Conservation (phyloP, 768 basidiomycete genomes). For the Pholiota molesta region DNA sequence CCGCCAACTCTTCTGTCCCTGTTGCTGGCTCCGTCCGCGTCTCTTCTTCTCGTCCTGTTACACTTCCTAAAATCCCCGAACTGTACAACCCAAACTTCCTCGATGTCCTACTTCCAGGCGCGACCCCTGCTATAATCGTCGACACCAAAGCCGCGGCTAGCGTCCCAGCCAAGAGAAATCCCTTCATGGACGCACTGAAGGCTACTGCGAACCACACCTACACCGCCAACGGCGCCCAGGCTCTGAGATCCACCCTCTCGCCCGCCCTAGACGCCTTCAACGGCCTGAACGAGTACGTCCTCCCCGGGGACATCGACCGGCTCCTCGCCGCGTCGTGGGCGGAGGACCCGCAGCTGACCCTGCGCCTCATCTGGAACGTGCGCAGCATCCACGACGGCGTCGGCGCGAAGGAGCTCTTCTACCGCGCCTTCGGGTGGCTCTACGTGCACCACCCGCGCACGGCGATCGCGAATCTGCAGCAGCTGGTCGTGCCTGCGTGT, state of each 20-base stretch:
- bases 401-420: conserved; percentile 61
- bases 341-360: conserved; percentile 58
- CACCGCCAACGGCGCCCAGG: conserved; percentile 54
- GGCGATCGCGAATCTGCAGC: conserved; percentile 60
- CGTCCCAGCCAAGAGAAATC: conserved; percentile 32
- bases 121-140: conserved; percentile 8
- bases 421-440: conserved; percentile 69
- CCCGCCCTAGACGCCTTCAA: conserved; percentile 62
- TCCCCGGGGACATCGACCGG: conserved; percentile 26
- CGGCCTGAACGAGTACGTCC: conserved; percentile 32
- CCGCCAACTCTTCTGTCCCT: background rate
- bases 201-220: conserved; percentile 42
- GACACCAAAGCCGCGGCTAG: background rate
- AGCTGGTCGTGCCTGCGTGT: conserved; percentile 58
- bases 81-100: conserved; percentile 60
- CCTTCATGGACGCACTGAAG: conserved; percentile 60
- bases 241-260: conserved; percentile 53
- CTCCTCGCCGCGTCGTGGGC: conserved; percentile 56
- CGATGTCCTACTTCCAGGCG: conserved; percentile 53
- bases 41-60: conserved; percentile 43
- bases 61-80: conserved; percentile 60
- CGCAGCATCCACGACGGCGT: conserved; percentile 76
- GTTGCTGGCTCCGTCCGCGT: background rate
- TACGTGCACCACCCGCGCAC: conserved; percentile 71
- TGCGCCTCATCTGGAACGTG: conserved; percentile 68